Evolutionary conservation across 805 yeast species (phyloP).

Genomic region (Metschnikowia orientalis): DNA sequence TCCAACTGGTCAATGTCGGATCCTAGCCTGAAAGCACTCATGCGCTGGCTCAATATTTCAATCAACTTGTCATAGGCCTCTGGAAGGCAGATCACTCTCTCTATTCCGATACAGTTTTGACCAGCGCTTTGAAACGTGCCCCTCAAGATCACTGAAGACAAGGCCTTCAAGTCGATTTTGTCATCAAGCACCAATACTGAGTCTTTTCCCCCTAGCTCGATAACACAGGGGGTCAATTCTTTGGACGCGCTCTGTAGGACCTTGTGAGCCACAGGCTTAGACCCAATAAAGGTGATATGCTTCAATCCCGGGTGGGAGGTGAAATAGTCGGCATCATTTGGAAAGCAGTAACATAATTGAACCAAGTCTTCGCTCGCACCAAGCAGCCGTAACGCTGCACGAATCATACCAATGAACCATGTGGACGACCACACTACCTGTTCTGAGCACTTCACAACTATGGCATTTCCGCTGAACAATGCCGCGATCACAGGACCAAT

Average conservation of each 20-base stretch:
- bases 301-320: slow-evolving; percentile 77
- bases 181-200: slow-evolving; percentile 85
- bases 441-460: slow-evolving; percentile 91
- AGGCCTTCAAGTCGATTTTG: slow-evolving; percentile 52
- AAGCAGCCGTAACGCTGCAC: slow-evolving; percentile 65
- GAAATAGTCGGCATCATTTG: slow-evolving; percentile 81
- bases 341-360: slow-evolving; percentile 85
- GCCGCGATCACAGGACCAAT: slow-evolving; percentile 91
- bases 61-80: slow-evolving; percentile 62
- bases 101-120: slow-evolving; percentile 97
- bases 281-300: slow-evolving; percentile 93
- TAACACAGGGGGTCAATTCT: slow-evolving; percentile 89
- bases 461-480: slow-evolving; percentile 85
- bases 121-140: slow-evolving; percentile 98
- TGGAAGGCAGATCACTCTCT: slow-evolving; percentile 81
- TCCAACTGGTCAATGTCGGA: slow-evolving; percentile 89
- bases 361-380: slow-evolving; percentile 78
- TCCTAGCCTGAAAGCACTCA: slow-evolving; percentile 68
- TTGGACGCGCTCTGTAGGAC: slow-evolving; percentile 81
- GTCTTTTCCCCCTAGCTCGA: slow-evolving; percentile 96
- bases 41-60: slow-evolving; percentile 50
- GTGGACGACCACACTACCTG: slow-evolving; percentile 93
- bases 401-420: slow-evolving; percentile 69
- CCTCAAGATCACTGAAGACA: slow-evolving; percentile 73
- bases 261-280: slow-evolving; percentile 88